Evolutionary conservation across 441 rosid species (phyloP), one percentile per base, ranked within the genome.

Genomic region (Sinapis alba): DNA sequence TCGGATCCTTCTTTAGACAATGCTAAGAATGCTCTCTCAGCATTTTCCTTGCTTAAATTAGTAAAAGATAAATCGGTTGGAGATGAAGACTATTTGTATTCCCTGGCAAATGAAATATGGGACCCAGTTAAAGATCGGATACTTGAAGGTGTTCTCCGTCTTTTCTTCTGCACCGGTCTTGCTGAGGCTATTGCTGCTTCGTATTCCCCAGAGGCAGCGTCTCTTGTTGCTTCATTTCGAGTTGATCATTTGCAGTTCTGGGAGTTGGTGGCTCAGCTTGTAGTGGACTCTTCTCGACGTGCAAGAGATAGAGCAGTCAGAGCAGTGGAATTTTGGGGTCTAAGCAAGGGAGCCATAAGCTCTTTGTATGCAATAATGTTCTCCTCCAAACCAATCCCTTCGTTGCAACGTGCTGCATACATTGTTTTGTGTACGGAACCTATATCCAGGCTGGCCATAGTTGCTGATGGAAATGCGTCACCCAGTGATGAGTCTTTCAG

Each of bases 321-420:
- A 83, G 93, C 97, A 16, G 83, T 91, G 69, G 97, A 93, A 74
- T 87, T 90, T 74, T 91, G 99, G 99, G 97, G 97, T 15, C 85
- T 95, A 64, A 84, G 86, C 80, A 90, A 82, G 79, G 97, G 97
- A 76, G 81, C 98, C 32, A 84, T 93, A 65, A 84, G 85, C 85
- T 82, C 98, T 73, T 83, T 95, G 78, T 95, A 91, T 83, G 87
- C 96, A 65, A 78, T 93, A 70, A 77, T 95, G 74, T 91, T 90
- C 80, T 88, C 97, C 74, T 82, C 95, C 78, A 78, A 78, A 71
- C 88, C 92, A 61, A 82, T 87, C 32, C 86, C 90, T 41, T 78
- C 87, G 8, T 66, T 93, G 83, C 98, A 93, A 83, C 84, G 83
- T 83, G 91, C 99, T 78, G 94, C 98, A 74, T 93, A 86, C 86